Percentiles rank a stretch among this genome's conserved stretches.
These are phyloP conservation scores for Boletus huronensis DNA, from an alignment of 768 basidiomycete species.

Conservation along the genomic window DNA sequence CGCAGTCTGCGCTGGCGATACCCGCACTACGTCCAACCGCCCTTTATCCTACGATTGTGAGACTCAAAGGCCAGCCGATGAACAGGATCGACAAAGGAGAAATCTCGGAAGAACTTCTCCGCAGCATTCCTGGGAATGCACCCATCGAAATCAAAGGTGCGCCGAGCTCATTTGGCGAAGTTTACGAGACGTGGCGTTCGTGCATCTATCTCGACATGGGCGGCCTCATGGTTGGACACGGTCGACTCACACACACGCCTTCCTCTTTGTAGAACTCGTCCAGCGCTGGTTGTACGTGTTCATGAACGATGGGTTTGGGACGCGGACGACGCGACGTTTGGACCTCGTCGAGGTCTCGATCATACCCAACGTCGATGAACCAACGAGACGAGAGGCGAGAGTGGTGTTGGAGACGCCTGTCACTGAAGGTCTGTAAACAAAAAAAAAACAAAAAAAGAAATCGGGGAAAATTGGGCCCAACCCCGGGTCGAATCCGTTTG, in stretches of 20 bases:
- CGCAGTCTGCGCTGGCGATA: background rate
- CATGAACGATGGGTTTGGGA: slow-evolving; percentile 19
- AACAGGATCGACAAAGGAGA: background rate
- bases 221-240: background rate
- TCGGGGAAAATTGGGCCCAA: background rate
- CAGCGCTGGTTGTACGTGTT: slow-evolving; percentile 39
- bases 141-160: slow-evolving; percentile 20
- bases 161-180: background rate
- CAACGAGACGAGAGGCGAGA: slow-evolving; percentile 33
- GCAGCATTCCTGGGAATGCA: slow-evolving; percentile 20
- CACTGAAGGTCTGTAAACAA: slow-evolving; percentile 38
- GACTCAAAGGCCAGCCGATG: background rate
- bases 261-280: slow-evolving; percentile 29
- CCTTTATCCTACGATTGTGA: background rate
- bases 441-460: background rate
- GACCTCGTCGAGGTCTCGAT: slow-evolving; percentile 40
- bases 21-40: background rate
- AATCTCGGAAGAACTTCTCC: background rate
- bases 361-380: slow-evolving; percentile 35
- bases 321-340: slow-evolving; percentile 7
- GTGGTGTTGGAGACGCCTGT: slow-evolving; percentile 43
- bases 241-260: background rate
- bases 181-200: background rate
- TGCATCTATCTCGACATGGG: background rate
- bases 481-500: background rate